These are phyloP conservation scores for Cordyceps farinosa DNA, from an alignment of 2,329 filamentous ascomycete species.

Conservation along the genomic window DNA sequence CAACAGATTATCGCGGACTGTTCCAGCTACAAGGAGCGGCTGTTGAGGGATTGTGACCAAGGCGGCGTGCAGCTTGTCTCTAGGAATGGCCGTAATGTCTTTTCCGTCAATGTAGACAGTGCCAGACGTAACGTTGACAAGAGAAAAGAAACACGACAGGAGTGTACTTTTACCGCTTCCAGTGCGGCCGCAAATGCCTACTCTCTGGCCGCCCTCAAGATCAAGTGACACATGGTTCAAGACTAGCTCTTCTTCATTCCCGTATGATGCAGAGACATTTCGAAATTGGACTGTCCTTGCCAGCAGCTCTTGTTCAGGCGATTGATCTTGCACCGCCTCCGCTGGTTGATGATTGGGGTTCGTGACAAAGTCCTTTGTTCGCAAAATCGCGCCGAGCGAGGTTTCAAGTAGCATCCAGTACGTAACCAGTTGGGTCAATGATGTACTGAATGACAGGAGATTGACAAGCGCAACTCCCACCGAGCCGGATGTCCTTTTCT, in stretches of 20 bases:
- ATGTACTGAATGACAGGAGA: conserved; percentile 19
- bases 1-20: background rate
- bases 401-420: conserved; percentile 30
- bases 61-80: background rate
- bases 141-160: background rate
- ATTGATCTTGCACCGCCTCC: background rate
- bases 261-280: conserved; percentile 1
- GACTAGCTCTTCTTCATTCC: background rate
- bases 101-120: background rate
- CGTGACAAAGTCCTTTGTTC: conserved; percentile 24
- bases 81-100: conserved; percentile 1
- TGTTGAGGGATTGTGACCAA: conserved; percentile 2
- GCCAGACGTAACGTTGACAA: conserved; percentile 7
- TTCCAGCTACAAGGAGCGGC: background rate
- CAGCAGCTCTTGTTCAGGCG: background rate
- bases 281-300: background rate
- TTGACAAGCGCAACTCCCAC: conserved; percentile 21
- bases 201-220: background rate
- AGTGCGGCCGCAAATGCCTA: conserved; percentile 8
- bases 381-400: conserved; percentile 25
- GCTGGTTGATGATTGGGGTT: conserved; percentile 1
- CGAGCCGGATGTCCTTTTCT: conserved; percentile 23
- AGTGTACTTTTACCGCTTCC: conserved; percentile 7
- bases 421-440: conserved; percentile 24
- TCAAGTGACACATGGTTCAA: background rate